phyloP scores from a whole-genome alignment of 2,329 filamentous ascomycete species.

The Aspergillus persii region DNA sequence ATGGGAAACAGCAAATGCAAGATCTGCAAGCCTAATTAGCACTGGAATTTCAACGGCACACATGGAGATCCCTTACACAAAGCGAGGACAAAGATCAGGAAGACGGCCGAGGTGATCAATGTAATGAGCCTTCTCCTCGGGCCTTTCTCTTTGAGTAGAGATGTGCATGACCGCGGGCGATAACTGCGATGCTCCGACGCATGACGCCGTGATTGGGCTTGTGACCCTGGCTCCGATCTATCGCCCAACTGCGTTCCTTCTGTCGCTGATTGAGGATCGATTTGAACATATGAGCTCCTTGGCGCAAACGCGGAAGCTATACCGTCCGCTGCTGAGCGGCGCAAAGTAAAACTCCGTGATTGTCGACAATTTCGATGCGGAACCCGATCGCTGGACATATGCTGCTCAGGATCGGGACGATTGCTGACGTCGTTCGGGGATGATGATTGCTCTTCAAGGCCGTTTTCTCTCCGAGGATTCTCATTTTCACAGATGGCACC shows the following conservation, averaged over 20 bases:
- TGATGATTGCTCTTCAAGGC: not conserved
- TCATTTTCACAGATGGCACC: not conserved
- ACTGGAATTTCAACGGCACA: not conserved
- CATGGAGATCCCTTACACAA: conserved; percentile 58
- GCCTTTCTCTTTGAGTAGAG: conserved; percentile 54
- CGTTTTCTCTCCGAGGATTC: not conserved
- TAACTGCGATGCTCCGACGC: conserved; percentile 5
- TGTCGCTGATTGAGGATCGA: conserved; percentile 2
- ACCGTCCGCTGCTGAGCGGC: not conserved
- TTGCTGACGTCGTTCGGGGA: not conserved
- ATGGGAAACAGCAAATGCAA: conserved; percentile 67
- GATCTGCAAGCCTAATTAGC: conserved; percentile 52
- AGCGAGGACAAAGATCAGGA: conserved; percentile 58
- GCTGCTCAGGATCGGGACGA: conserved; percentile 1
- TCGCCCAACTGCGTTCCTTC: not conserved
- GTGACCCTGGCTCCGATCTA: conserved; percentile 1
- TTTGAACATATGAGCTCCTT: conserved; percentile 2
- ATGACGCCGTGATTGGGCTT: conserved; percentile 8
- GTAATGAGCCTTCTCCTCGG: conserved; percentile 57
- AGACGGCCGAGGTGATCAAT: conserved; percentile 64
- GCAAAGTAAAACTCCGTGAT: conserved; percentile 1
- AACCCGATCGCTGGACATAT: conserved; percentile 6
- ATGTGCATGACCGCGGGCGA: conserved; percentile 15
- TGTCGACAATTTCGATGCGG: conserved; percentile 4
- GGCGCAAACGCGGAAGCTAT: conserved; percentile 3